These are phyloP conservation scores for Alternaria longipes DNA, from an alignment of 2,329 filamentous ascomycete species.

Conservation along the genomic window DNA sequence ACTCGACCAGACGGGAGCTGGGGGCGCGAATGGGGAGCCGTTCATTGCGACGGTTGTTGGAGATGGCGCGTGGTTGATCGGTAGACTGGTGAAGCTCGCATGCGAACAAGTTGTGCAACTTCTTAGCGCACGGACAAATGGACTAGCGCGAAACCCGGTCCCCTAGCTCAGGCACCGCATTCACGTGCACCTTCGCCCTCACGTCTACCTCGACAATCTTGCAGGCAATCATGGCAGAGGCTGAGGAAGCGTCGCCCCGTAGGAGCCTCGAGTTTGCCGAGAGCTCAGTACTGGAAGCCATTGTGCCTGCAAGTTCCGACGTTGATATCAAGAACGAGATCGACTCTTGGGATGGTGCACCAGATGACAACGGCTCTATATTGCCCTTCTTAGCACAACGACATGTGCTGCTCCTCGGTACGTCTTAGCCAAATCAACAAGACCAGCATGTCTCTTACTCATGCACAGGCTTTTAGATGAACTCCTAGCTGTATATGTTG, in stretches of 20 bases:
- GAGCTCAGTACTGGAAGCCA: conserved; percentile 50
- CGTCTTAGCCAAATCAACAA: conserved; percentile 49
- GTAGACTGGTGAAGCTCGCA: conserved; percentile 4
- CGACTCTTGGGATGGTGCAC: conserved; percentile 55
- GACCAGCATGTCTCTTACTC: conserved; percentile 59
- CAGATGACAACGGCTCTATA: conserved; percentile 57
- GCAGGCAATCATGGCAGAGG: conserved; percentile 29
- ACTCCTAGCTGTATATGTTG: conserved; percentile 72
- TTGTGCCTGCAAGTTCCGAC: conserved; percentile 49
- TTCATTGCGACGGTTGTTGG: conserved; percentile 61
- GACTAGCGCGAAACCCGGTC: conserved; percentile 1
- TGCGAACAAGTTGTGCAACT: conserved; percentile 12
- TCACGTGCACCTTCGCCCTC: conserved; percentile 28
- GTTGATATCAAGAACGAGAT: conserved; percentile 52
- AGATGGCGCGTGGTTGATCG: conserved; percentile 12
- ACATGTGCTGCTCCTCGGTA: conserved; percentile 77
- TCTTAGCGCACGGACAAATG: conserved; percentile 10
- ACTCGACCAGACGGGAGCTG: conserved; percentile 73
- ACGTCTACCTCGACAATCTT: conserved; percentile 10
- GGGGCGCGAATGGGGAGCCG: conserved; percentile 57
- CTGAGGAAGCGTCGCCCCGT: conserved; percentile 35
- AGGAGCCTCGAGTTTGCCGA: conserved; percentile 51
- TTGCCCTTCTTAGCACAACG: conserved; percentile 69
- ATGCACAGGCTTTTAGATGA: conserved; percentile 71
- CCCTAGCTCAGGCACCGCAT: conserved; percentile 19